phyloP scores from a whole-genome alignment of 768 basidiomycete genomes.

The Leccinum obscurum region DNA sequence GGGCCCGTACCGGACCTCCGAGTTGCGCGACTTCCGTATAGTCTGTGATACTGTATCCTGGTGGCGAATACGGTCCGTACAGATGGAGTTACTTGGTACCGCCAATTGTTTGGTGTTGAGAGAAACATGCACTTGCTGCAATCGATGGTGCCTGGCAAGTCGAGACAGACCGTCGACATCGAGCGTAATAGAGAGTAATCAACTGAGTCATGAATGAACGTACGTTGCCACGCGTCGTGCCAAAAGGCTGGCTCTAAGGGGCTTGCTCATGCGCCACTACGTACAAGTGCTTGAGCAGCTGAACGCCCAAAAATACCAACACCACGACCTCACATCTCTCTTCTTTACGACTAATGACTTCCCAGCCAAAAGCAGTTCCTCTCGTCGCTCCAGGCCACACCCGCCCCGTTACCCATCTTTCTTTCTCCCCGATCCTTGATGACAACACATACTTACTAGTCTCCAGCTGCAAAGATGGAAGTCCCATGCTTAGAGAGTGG shows the following conservation, averaged over 20 bases:
- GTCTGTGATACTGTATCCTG: not conserved
- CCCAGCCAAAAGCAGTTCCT: conserved; percentile 66
- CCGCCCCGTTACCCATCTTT: conserved; percentile 88
- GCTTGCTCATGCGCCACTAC: conserved; percentile 32
- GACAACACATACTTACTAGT: conserved; percentile 89
- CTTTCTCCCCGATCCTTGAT: conserved; percentile 83
- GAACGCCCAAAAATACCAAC: conserved; percentile 42
- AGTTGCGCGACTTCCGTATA: not conserved
- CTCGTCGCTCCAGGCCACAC: conserved; percentile 87
- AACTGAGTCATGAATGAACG: too few species aligned
- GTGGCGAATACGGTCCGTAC: not conserved
- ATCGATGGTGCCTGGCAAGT: not conserved
- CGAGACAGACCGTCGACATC: not conserved
- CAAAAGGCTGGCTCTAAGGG: conserved; percentile 4
- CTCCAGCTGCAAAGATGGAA: conserved; percentile 98
- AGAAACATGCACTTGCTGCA: not conserved
- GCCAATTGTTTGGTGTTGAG: too few species aligned
- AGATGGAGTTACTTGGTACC: not conserved
- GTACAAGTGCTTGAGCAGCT: conserved; percentile 37
- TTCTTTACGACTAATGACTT: conserved; percentile 55
- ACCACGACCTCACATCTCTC: not conserved
- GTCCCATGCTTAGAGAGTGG: conserved; percentile 96
- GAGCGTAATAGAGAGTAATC: not conserved
- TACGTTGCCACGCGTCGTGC: conserved; percentile 10
- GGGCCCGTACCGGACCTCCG: not conserved